These are phyloP conservation scores for Clarireedia paspali DNA, from an alignment of 2,329 filamentous ascomycete genomes.

Conservation along the genomic window DNA sequence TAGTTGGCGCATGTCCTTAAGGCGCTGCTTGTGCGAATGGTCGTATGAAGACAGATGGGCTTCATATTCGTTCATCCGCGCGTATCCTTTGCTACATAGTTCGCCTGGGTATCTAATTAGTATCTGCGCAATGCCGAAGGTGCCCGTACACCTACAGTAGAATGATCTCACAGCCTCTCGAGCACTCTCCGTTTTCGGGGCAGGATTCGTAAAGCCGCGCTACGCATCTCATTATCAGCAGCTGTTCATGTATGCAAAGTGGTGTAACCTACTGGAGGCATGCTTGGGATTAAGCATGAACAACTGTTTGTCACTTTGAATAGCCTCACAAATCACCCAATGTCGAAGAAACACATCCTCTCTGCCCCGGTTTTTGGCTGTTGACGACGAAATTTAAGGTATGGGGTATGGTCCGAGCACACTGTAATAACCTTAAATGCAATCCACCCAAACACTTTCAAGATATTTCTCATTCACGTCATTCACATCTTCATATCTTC, in stretches of 20 bases:
- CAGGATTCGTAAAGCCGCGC: conserved; percentile 40
- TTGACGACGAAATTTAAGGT: conserved; percentile 17
- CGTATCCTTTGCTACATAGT: conserved; percentile 89
- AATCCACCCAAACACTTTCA: conserved; percentile 13
- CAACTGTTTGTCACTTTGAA: not conserved
- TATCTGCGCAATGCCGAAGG: not conserved
- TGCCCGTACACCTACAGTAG: conserved; percentile 46
- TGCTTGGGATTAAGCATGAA: conserved; percentile 26
- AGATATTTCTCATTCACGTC: conserved; percentile 6
- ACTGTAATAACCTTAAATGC: conserved; percentile 12
- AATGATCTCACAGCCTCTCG: conserved; percentile 73
- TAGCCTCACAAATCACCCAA: not conserved
- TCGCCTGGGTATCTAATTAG: conserved; percentile 38
- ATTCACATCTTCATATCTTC: not conserved
- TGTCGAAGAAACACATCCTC: conserved; percentile 1
- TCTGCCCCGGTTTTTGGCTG: not conserved
- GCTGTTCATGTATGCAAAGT: not conserved
- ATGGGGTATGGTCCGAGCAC: conserved; percentile 20
- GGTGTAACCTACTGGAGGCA: conserved; percentile 46
- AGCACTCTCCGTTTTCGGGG: conserved; percentile 51
- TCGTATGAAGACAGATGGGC: conserved; percentile 92
- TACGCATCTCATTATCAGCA: conserved; percentile 30
- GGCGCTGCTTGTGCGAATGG: conserved; percentile 85
- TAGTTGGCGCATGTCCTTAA: conserved; percentile 83
- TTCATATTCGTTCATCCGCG: conserved; percentile 92